phyloP scores from a whole-genome alignment of 2,329 filamentous ascomycete species.

The Colletotrichum tofieldiae region DNA sequence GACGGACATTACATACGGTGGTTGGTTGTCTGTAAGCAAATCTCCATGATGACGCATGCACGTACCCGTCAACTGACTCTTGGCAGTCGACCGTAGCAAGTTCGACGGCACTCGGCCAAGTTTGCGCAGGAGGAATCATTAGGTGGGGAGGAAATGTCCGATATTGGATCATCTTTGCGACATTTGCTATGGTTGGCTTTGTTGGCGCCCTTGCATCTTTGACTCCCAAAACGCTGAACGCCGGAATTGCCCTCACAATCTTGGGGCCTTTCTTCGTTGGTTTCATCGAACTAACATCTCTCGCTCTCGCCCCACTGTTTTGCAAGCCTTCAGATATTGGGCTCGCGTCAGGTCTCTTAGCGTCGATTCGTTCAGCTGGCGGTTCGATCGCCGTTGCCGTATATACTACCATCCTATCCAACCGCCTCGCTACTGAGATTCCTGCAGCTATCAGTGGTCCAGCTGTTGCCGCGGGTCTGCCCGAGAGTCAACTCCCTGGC shows the following conservation, averaged over 20 bases:
- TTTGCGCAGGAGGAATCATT: conserved; percentile 52
- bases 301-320: conserved; percentile 56
- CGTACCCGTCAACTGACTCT: conserved; percentile 1
- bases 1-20: conserved; percentile 52
- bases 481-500: conserved; percentile 49
- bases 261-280: conserved; percentile 56
- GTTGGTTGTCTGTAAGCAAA: conserved; percentile 52
- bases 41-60: neutral
- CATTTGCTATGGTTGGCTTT: conserved; percentile 55
- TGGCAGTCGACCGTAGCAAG: conserved; percentile 52
- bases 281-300: conserved; percentile 54
- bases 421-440: conserved; percentile 55
- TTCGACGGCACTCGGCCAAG: conserved; percentile 53
- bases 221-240: conserved; percentile 50
- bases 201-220: conserved; percentile 53
- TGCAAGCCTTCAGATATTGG: conserved; percentile 58
- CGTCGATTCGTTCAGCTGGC: conserved; percentile 57
- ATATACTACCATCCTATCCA: conserved; percentile 57
- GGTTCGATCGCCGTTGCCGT: conserved; percentile 57
- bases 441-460: conserved; percentile 52
- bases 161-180: conserved; percentile 56
- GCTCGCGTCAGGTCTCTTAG: conserved; percentile 57
- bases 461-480: conserved; percentile 55
- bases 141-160: conserved; percentile 54
- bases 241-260: conserved; percentile 54